Evolutionary conservation across 2,329 filamentous ascomycete genomes (phyloP).

Genomic region (Hyphodiscus sp.): DNA sequence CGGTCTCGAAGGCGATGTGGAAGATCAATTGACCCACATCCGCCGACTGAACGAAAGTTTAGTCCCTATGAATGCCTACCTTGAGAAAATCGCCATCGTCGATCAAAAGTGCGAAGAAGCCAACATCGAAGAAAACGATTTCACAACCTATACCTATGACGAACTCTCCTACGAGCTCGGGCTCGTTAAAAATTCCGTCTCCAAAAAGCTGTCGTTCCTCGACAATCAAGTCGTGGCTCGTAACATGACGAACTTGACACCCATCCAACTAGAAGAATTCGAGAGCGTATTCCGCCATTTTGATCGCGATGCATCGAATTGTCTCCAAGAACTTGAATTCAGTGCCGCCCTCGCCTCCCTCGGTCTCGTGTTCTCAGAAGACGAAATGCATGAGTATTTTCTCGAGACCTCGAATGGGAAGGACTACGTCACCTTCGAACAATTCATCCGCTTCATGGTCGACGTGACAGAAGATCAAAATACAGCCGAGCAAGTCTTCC

Average conservation of each 20-base stretch:
- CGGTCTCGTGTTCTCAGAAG: constrained; percentile 91
- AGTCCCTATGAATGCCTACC: constrained; percentile 81
- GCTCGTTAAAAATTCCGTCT: constrained; percentile 83
- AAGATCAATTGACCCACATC: constrained; percentile 88
- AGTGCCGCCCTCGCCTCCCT: constrained; percentile 91
- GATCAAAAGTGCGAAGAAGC: constrained; percentile 90
- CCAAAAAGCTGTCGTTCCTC: constrained; percentile 93
- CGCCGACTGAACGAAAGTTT: constrained; percentile 79
- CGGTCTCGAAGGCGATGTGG: constrained; percentile 92
- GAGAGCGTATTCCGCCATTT: constrained; percentile 98
- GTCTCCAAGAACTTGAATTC: constrained; percentile 88
- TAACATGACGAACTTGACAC: constrained; percentile 97
- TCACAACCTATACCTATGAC: constrained; percentile 98
- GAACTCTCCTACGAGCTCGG: constrained; percentile 91
- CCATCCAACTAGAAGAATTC: constrained; percentile 97
- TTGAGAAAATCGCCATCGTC: constrained; percentile 78
- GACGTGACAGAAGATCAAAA: constrained; percentile 98
- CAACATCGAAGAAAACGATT: constrained; percentile 99
- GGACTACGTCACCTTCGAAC: constrained; percentile 88
- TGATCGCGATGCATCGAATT: constrained; percentile 87
- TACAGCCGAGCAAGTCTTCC: constrained; percentile 95
- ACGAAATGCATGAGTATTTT: constrained; percentile 97
- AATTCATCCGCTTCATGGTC: constrained; percentile 99
- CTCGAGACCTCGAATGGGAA: constrained; percentile 73
- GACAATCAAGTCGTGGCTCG: constrained; percentile 98